These are phyloP conservation scores for Casuarina cunninghamiana DNA, from an alignment of 306 rosid genomes.

Conservation along the genomic window DNA sequence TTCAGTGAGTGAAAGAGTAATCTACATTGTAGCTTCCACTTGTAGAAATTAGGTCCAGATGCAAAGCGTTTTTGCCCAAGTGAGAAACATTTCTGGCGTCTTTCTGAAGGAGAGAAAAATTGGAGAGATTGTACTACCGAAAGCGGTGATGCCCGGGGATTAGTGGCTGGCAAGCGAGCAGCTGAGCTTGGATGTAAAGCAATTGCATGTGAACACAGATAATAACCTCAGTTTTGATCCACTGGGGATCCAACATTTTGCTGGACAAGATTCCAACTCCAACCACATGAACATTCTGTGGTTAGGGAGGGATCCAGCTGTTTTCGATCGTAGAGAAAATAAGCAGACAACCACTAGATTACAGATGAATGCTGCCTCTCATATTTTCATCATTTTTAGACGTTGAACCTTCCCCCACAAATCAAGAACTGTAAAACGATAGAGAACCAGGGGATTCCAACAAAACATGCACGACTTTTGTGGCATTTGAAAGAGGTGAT, in stretches of 20 bases:
- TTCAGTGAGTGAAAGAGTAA: background rate
- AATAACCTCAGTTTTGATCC: constrained; percentile 17
- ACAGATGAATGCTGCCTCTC: background rate
- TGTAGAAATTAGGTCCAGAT: constrained; percentile 19
- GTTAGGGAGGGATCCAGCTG: constrained; percentile 31
- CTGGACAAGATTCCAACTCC: constrained; percentile 1
- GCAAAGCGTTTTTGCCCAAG: constrained; percentile 14
- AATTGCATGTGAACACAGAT: constrained; percentile 44
- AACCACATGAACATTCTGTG: constrained; percentile 42
- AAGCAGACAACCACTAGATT: constrained; percentile 23
- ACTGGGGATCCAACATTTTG: constrained; percentile 11
- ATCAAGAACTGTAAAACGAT: background rate
- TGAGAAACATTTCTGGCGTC: constrained; percentile 27
- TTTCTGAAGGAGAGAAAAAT: constrained; percentile 22
- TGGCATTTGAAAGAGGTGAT: background rate
- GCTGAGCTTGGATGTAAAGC: constrained; percentile 23
- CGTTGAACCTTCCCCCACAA: too few species aligned
- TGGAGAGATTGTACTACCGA: constrained; percentile 19
- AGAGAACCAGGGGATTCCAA: background rate
- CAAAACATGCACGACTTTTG: background rate
- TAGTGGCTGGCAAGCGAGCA: constrained; percentile 34
- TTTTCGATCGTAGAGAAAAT: constrained; percentile 16
- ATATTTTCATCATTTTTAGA: background rate
- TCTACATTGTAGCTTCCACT: background rate
- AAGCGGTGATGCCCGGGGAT: constrained; percentile 26